phyloP scores from a whole-genome alignment of 768 basidiomycete genomes.

The Boletus rubroflammeus region DNA sequence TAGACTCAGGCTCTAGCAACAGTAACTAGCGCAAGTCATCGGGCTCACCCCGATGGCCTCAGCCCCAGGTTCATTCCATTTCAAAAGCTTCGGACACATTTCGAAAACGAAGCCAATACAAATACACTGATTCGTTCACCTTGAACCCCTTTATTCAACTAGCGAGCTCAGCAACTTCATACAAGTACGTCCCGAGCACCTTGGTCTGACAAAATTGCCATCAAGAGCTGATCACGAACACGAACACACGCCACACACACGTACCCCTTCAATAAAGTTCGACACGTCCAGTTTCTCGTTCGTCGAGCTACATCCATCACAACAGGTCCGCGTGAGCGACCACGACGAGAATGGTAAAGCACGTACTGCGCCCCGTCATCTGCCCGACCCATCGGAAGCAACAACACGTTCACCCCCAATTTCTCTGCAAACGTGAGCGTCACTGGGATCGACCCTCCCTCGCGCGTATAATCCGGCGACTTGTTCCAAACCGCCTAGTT shows the following conservation, averaged over 20 bases:
- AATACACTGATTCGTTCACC: neutral
- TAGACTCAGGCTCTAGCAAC: too few relatives aligned
- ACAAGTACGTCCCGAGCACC: constrained; percentile 33
- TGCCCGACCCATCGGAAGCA: constrained; percentile 90
- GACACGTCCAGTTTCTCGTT: constrained; percentile 92
- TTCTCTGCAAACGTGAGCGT: constrained; percentile 92
- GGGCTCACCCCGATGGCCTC: neutral
- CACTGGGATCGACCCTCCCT: constrained; percentile 94
- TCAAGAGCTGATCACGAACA: constrained; percentile 1
- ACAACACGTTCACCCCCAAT: constrained; percentile 78
- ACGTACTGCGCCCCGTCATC: constrained; percentile 93
- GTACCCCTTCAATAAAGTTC: constrained; percentile 84
- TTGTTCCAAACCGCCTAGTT: constrained; percentile 53
- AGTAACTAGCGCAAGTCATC: neutral
- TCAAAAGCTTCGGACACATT: neutral
- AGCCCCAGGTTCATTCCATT: neutral
- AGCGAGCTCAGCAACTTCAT: constrained; percentile 26
- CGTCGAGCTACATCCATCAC: constrained; percentile 55
- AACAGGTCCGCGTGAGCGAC: neutral
- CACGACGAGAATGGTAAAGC: neutral
- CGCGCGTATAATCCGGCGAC: constrained; percentile 80
- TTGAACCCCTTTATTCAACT: constrained; percentile 4
- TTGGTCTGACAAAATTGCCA: constrained; percentile 22
- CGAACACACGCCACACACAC: constrained; percentile 34
- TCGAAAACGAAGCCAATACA: neutral